phyloP scores from a whole-genome alignment of 495 filamentous ascomycete species.

The Podospora didyma region DNA sequence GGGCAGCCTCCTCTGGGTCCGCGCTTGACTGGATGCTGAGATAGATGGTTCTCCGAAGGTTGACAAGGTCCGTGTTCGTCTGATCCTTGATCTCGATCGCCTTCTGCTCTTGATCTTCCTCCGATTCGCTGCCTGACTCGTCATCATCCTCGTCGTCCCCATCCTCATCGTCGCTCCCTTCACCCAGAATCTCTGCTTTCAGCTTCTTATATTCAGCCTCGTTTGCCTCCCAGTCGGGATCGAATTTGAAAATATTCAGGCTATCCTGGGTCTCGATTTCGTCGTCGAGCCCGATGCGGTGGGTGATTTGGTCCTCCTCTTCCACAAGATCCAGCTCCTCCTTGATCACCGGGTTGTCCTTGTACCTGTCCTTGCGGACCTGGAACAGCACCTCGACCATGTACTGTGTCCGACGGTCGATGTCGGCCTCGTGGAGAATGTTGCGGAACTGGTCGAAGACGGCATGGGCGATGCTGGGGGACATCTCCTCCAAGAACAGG shows the following conservation, averaged over 20 bases:
- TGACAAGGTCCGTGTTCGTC: slow-evolving; percentile 91
- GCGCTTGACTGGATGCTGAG: slow-evolving; percentile 94
- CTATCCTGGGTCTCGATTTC: slow-evolving; percentile 78
- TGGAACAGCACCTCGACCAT: slow-evolving; percentile 99
- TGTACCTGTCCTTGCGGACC: slow-evolving; percentile 92
- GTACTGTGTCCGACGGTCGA: slow-evolving; percentile 95
- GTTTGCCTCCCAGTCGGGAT: slow-evolving; percentile 83
- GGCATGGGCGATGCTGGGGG: slow-evolving; percentile 71
- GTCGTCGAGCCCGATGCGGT: slow-evolving; percentile 72
- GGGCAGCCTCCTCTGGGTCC: slow-evolving; percentile 91
- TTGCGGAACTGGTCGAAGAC: slow-evolving; percentile 95
- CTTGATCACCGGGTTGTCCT: slow-evolving; percentile 84
- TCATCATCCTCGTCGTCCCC: slow-evolving; percentile 66
- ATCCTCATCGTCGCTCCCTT: slow-evolving; percentile 74
- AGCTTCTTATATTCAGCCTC: slow-evolving; percentile 86
- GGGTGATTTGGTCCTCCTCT: slow-evolving; percentile 96
- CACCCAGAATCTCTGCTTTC: slow-evolving; percentile 91
- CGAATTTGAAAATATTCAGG: slow-evolving; percentile 93
- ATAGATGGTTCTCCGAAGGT: slow-evolving; percentile 90
- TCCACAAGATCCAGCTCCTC: slow-evolving; percentile 94
- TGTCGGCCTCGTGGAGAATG: slow-evolving; percentile 91
- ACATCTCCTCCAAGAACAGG: slow-evolving; percentile 93
- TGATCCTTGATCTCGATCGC: slow-evolving; percentile 95
- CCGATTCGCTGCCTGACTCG: slow-evolving; percentile 74
- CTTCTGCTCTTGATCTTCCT: slow-evolving; percentile 64